These are phyloP conservation scores for Rhynchosporium graminicola DNA, from an alignment of 2,329 filamentous ascomycete genomes.

Conservation along the genomic window DNA sequence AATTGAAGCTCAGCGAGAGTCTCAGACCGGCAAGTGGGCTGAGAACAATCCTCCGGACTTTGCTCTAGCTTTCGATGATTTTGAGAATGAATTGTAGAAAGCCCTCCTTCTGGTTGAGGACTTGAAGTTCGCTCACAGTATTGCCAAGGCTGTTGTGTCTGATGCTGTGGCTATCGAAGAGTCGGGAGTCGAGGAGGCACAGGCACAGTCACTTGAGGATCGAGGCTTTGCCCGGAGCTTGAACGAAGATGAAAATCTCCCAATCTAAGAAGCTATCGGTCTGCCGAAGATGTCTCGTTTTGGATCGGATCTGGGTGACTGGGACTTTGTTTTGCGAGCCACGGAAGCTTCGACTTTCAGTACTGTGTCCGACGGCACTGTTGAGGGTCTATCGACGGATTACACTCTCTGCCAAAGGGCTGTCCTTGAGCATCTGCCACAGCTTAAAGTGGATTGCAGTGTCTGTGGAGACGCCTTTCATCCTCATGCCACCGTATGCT, in stretches of 20 bases:
- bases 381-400: constrained; percentile 26
- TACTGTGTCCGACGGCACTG: constrained; percentile 22
- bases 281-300: constrained; percentile 18
- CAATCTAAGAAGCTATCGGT: constrained; percentile 10
- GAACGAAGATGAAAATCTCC: constrained; percentile 23
- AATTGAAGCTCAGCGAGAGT: constrained; percentile 30
- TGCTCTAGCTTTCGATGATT: constrained; percentile 33
- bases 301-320: constrained; percentile 26
- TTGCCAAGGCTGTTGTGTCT: constrained; percentile 29
- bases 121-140: constrained; percentile 33
- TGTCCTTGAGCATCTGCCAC: constrained; percentile 31
- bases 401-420: constrained; percentile 26
- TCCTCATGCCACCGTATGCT: constrained; percentile 29
- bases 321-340: constrained; percentile 28
- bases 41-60: constrained; percentile 31
- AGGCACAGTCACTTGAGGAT: no score
- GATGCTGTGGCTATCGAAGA: constrained; percentile 29
- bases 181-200: neutral
- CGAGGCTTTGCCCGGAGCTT: no score
- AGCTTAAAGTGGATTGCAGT: constrained; percentile 32
- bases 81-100: constrained; percentile 32
- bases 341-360: constrained; percentile 29
- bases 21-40: constrained; percentile 31
- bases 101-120: constrained; percentile 27
- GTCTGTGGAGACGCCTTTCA: constrained; percentile 30